Evolutionary conservation across 2,329 filamentous ascomycete species (phyloP), one percentile per base, ranked within the genome.

Genomic region (Sclerotinia trifoliorum): DNA sequence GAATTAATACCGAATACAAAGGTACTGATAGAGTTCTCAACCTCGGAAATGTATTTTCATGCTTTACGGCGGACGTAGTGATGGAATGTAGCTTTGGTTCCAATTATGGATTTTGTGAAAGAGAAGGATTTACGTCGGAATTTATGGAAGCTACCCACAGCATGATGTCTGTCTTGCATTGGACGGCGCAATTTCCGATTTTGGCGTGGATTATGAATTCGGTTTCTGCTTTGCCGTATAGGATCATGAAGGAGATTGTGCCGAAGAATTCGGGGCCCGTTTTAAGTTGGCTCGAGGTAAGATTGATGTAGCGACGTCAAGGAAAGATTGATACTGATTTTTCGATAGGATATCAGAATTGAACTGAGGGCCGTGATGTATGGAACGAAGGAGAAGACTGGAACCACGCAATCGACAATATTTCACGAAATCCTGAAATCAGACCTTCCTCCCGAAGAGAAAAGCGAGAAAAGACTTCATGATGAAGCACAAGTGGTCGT

Each of bases 401-500:
- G 62, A 54, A 15, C 24, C 6, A 42, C 52, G 24, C 66, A 72
- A 74, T 49, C 69, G 70, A 76, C 71, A 8, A 72, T 76, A 62
- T 76, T 75, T 65, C 74, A n/a, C 65, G 74, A 11, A 44, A 72
- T 49, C 71, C 70, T 61, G 39, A 19, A 42, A n/a, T 67, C 65
- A 2, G 48, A 73, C n/a, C 75, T 82, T 0, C 78, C 80, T 1
- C 52, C 70, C 0, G 44, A 72, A 6, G 80, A 81, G 46, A 81
- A 80, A 70, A 71, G 74, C 0, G 44, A 73, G 0, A 26, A 61
- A 1, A 74, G 80, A 0, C 71, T 81, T 8, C 70, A 70, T 6
- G 71, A 77, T 4, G 80, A 82, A 21, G 77, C 62, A 26, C 67
- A 71, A 54, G 56, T 80, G 1, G 74, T 78, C 7, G 74, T 73